Evolutionary conservation across 2,329 filamentous ascomycete genomes (phyloP), one percentile per base, ranked within the genome.

Genomic region (Microdochium nivale): DNA sequence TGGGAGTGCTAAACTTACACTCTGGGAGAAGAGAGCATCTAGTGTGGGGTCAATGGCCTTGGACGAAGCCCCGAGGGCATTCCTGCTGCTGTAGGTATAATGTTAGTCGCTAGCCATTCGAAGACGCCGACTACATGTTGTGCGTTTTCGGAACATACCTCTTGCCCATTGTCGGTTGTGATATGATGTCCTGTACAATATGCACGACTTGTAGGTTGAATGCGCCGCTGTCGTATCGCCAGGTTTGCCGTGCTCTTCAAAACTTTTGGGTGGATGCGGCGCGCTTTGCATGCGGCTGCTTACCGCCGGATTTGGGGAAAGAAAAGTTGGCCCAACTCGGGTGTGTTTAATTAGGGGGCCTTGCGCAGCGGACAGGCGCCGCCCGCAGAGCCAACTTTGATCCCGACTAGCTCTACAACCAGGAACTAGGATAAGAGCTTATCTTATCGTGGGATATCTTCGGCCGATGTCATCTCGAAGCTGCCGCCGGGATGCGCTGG

Each of bases 21-120:
- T 90, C 52, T 77, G 74, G 52, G 84, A 78, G 70, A 90, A 90
- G 37, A 90, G 76, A 55, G 84, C 83, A 61, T 84, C 77, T 58
- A 90, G 73, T 52, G 76, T 71, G 65, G 86, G 84, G 72, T 90
- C 86, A 54, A 90, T 74, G 54, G 76, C 74, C 66, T 79, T 79
- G 52, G 72, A 68, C 33, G 75, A 68, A 55, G 72, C 73, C 49
- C 66, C 58, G 54, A 81, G 59, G 52, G 61, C 59, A 47, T 64
- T 60, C 62, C 67, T 68, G 57, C 72, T 76, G 55, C 23, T 49
- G 55, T 23, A 49, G 53, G 35, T 46, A 47, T 13, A 13, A 48
- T 21, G n/a, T 48, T 21, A 52, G 14, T 25, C 7, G 25, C 40
- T 2, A 25, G 47, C 13, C 30, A 10, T 3, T 11, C 9, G 23